Conservation (phyloP, 2,329 filamentous ascomycete genomes). For the Bipolaris sorokiniana region DNA sequence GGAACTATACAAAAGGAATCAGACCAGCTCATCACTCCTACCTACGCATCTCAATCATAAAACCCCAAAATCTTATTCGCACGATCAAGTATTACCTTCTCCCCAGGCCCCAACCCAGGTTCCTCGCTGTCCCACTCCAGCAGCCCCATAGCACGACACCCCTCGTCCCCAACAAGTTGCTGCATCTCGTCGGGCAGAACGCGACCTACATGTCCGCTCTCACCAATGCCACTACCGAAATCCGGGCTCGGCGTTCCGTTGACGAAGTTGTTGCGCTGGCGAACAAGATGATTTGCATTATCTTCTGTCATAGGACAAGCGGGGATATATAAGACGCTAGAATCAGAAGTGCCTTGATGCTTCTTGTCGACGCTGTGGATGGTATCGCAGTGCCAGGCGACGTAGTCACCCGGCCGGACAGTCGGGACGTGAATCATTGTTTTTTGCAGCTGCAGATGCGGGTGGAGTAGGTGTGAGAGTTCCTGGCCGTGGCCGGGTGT, state of each 20-base stretch:
- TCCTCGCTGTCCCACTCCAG: constrained; percentile 57
- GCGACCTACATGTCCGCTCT: constrained; percentile 58
- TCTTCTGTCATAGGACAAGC: constrained; percentile 78
- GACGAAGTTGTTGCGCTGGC: constrained; percentile 74
- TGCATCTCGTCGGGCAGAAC: constrained; percentile 49
- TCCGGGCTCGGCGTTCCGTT: constrained; percentile 61
- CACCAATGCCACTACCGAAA: constrained; percentile 67
- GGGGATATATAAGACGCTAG: constrained; percentile 87
- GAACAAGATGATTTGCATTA: constrained; percentile 73
- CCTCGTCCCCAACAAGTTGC: constrained; percentile 53
- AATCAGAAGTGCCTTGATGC: constrained; percentile 74
- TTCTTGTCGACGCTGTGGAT: constrained; percentile 85
- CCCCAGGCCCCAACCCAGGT: constrained; percentile 56
- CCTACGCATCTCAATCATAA: constrained; percentile 32
- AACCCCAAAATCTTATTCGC: constrained; percentile 65
- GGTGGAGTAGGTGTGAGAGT: constrained; percentile 67
- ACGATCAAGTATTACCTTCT: constrained; percentile 58
- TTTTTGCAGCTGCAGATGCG: constrained; percentile 69
- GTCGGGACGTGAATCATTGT: constrained; percentile 75
- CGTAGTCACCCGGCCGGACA: constrained; percentile 75
- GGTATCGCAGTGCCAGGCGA: constrained; percentile 79
- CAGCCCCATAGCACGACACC: constrained; percentile 62
- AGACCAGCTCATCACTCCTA: too few species aligned
- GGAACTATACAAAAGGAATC: too few species aligned
- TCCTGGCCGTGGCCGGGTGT: constrained; percentile 73